These are phyloP conservation scores for Purpureocillium lavendulum DNA, from an alignment of 2,329 filamentous ascomycete genomes.

Conservation along the genomic window DNA sequence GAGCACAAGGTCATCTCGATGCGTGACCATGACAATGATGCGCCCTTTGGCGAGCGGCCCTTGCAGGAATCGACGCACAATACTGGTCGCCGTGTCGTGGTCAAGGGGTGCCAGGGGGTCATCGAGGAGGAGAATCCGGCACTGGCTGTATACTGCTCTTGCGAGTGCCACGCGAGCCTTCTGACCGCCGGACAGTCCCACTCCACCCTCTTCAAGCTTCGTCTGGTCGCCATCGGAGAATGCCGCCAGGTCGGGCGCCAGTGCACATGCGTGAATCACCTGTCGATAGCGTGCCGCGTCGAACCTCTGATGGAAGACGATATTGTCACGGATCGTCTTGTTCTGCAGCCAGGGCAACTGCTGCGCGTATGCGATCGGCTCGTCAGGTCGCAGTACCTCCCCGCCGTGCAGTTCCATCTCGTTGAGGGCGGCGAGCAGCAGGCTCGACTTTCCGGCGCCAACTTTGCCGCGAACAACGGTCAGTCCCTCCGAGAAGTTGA, in stretches of 20 bases:
- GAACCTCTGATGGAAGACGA: slow-evolving; percentile 50
- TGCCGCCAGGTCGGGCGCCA: slow-evolving; percentile 46
- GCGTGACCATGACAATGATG: slow-evolving; percentile 72
- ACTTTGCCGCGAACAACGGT: slow-evolving; percentile 51
- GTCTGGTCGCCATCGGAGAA: slow-evolving; percentile 50
- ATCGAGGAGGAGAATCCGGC: slow-evolving; percentile 50
- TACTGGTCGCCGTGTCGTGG: slow-evolving; percentile 52
- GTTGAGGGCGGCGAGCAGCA: slow-evolving; percentile 50
- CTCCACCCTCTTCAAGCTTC: slow-evolving; percentile 53
- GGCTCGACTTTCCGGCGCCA: slow-evolving; percentile 52
- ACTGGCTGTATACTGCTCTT: slow-evolving; percentile 50
- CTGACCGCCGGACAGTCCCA: slow-evolving; percentile 56
- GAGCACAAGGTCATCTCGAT: slow-evolving; percentile 68
- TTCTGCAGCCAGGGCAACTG: slow-evolving; percentile 59
- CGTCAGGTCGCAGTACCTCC: slow-evolving; percentile 33
- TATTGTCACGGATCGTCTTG: slow-evolving; percentile 57
- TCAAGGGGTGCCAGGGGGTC: slow-evolving; percentile 57
- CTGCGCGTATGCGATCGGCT: slow-evolving; percentile 46
- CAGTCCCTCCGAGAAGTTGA: slow-evolving; percentile 40
- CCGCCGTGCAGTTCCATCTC: slow-evolving; percentile 59
- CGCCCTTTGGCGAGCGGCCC: slow-evolving; percentile 52
- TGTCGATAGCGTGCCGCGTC: slow-evolving; percentile 47
- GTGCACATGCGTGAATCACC: slow-evolving; percentile 53
- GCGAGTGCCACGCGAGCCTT: slow-evolving; percentile 56
- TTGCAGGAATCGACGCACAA: slow-evolving; percentile 52